These are phyloP conservation scores for Metrosideros polymorpha DNA, from an alignment of 441 rosid genomes.

Conservation along the genomic window DNA sequence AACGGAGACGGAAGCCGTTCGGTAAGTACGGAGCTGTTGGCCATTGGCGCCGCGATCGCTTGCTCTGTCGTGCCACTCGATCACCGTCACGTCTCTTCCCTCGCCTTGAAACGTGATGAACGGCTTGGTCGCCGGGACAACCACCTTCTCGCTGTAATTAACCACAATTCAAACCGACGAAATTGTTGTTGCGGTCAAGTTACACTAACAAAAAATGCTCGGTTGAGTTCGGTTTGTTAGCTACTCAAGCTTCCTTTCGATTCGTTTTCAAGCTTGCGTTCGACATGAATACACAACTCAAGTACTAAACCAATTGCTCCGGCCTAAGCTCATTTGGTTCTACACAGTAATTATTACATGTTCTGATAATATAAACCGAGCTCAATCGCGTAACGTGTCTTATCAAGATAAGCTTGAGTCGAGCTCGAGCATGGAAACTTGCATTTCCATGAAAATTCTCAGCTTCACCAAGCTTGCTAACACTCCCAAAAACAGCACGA, in stretches of 20 bases:
- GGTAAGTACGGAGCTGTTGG: constrained; percentile 82
- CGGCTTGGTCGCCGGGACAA: constrained; percentile 70
- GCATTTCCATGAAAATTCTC: not conserved
- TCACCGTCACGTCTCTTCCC: constrained; percentile 64
- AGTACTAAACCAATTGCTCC: not conserved
- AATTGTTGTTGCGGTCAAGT: not conserved
- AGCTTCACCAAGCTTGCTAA: not conserved
- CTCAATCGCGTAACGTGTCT: not conserved
- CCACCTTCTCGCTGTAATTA: constrained; percentile 68
- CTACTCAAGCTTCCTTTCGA: not conserved
- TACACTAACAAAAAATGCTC: not conserved
- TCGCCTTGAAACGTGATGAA: constrained; percentile 79
- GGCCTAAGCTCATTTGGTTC: not conserved
- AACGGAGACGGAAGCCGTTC: constrained; percentile 84
- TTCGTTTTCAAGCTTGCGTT: not conserved
- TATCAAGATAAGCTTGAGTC: fast-evolving
- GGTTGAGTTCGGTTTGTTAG: not conserved
- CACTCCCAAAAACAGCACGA: not conserved
- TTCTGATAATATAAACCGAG: not conserved
- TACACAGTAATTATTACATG: not conserved
- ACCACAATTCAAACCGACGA: not conserved
- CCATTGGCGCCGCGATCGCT: constrained; percentile 73
- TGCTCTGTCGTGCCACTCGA: constrained; percentile 96
- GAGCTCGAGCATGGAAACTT: no score
- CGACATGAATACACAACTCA: not conserved